Conservation (phyloP, 768 basidiomycete species). For the Leucocoprinus sp. region DNA sequence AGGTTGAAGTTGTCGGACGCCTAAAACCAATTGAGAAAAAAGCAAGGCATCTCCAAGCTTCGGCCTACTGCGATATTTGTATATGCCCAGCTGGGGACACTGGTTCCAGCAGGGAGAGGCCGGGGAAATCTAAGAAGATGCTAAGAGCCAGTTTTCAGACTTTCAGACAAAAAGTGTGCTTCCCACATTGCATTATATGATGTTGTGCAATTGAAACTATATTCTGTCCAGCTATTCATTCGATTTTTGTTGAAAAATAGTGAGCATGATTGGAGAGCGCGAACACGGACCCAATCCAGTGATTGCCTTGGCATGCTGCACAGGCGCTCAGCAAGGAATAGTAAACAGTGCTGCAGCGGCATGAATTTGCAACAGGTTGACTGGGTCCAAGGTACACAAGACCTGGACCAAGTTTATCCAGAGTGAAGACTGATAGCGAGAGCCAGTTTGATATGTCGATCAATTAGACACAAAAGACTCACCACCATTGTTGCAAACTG, state of each 20-base stretch:
- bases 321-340: slow-evolving; percentile 49
- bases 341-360: slow-evolving; percentile 43
- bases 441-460: background rate
- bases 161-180: background rate
- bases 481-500: slow-evolving; percentile 33
- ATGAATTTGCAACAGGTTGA: slow-evolving; percentile 26
- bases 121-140: slow-evolving; percentile 22
- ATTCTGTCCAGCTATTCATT: slow-evolving; percentile 37
- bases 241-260: background rate
- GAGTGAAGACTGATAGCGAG: slow-evolving; percentile 21
- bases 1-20: slow-evolving; percentile 24
- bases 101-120: slow-evolving; percentile 32
- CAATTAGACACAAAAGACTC: slow-evolving; percentile 5
- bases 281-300: slow-evolving; percentile 24
- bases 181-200: slow-evolving; percentile 28
- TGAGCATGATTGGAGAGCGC: background rate
- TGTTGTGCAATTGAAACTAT: slow-evolving; percentile 37
- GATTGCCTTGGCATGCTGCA: slow-evolving; percentile 34
- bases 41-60: background rate
- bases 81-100: slow-evolving; percentile 45
- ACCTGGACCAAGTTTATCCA: slow-evolving; percentile 22
- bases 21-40: slow-evolving; percentile 14
- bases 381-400: slow-evolving; percentile 32
- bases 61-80: slow-evolving; percentile 29
- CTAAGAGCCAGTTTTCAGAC: background rate